These are phyloP conservation scores for Yamadazyma tumulicola DNA, from an alignment of 805 yeast genomes.

Conservation along the genomic window DNA sequence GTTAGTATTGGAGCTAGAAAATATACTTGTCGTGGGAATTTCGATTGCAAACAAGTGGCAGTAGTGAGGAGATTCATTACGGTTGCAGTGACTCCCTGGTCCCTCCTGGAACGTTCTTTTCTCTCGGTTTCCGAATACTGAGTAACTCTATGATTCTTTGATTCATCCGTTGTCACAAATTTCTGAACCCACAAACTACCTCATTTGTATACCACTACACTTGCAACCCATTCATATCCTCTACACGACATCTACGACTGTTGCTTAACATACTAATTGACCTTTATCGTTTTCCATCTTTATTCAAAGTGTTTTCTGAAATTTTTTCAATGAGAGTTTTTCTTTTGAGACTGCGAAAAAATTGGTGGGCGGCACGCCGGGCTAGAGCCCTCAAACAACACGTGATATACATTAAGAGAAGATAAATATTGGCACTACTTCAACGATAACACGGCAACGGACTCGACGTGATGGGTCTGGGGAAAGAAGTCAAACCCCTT, in stretches of 20 bases:
- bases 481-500: slow-evolving; percentile 90
- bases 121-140: neutral
- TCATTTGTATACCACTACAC: too few species aligned
- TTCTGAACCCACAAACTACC: too few species aligned
- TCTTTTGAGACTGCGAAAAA: neutral
- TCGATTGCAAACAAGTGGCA: too few species aligned
- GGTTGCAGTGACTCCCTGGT: too few species aligned
- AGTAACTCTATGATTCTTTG: too few species aligned
- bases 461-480: slow-evolving; percentile 69
- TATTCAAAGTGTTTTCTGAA: slow-evolving; percentile 24
- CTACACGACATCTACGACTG: too few species aligned
- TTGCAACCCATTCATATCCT: too few species aligned
- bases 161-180: too few species aligned
- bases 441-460: slow-evolving; percentile 65
- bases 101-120: too few species aligned
- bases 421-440: slow-evolving; percentile 2
- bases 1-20: slow-evolving; percentile 37
- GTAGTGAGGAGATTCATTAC: too few species aligned
- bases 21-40: too few species aligned
- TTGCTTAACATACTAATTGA: slow-evolving; percentile 90
- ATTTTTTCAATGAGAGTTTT: slow-evolving; percentile 4
- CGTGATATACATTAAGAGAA: too few species aligned
- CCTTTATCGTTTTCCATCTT: slow-evolving; percentile 99
- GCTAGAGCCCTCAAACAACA: slow-evolving; percentile 12
- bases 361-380: slow-evolving; percentile 6